Evolutionary conservation across 768 basidiomycete genomes (phyloP).

Genomic region (Tulasnella sp.): DNA sequence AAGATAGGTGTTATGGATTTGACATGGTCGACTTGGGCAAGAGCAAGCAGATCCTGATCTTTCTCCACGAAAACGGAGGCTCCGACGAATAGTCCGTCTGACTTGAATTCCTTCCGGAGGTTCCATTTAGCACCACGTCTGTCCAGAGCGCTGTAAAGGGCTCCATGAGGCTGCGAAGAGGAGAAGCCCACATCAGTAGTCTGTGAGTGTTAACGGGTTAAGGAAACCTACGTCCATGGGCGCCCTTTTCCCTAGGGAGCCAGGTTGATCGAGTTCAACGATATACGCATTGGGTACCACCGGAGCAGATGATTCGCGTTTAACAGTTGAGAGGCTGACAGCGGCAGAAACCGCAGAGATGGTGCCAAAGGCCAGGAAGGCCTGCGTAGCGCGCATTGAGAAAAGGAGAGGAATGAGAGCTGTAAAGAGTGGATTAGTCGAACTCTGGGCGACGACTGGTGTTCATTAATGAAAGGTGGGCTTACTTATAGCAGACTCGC

Average conservation of each 20-base stretch:
- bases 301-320: conserved; percentile 29
- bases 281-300: conserved; percentile 42
- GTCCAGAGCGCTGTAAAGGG: conserved; percentile 2
- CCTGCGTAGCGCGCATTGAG: conserved; percentile 49
- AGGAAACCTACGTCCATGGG: conserved; percentile 9
- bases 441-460: too few species aligned
- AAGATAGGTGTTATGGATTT: conserved; percentile 16
- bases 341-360: conserved; percentile 12
- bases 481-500: too few species aligned
- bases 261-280: conserved; percentile 37
- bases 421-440: too few species aligned
- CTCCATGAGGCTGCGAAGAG: conserved; percentile 4
- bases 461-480: too few species aligned
- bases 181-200: background rate
- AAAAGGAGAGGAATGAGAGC: conserved; percentile 11
- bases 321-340: conserved; percentile 28
- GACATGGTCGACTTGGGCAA: conserved; percentile 3
- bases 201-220: too few species aligned
- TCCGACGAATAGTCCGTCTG: conserved; percentile 1
- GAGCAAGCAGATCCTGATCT: conserved; percentile 4
- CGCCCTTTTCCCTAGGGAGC: conserved; percentile 21
- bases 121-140: conserved; percentile 1
- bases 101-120: conserved; percentile 5
- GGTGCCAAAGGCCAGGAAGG: conserved; percentile 42
- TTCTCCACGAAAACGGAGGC: conserved; percentile 7